A percentile compares a stretch with the other conserved stretches of the same genome.
Evolutionary conservation across 2,329 filamentous ascomycete genomes (phyloP).

Genomic region (Shiraia sp.): DNA sequence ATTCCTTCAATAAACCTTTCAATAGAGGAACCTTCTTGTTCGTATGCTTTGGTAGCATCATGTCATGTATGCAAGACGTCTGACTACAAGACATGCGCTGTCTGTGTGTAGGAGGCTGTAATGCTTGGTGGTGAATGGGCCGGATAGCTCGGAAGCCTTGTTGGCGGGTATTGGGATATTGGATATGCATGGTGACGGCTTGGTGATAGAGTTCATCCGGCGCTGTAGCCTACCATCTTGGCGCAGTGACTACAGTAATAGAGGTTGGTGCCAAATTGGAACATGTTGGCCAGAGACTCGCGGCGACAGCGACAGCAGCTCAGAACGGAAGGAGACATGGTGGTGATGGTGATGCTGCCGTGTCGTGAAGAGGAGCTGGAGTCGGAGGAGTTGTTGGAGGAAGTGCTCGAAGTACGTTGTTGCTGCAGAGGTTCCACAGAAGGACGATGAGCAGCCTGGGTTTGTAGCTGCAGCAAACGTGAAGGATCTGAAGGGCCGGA

Average conservation of each 20-base stretch:
- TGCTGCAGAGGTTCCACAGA: constrained; percentile 31
- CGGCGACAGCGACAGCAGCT: constrained; percentile 44
- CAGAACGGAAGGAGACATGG: constrained; percentile 17
- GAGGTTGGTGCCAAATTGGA: constrained; percentile 44
- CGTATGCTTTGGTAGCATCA: too few species aligned
- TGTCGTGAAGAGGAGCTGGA: constrained; percentile 14
- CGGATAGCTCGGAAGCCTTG: too few species aligned
- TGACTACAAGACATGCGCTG: too few species aligned
- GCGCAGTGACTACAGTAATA: constrained; percentile 49
- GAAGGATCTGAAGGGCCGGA: constrained; percentile 33
- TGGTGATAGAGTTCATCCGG: constrained; percentile 36
- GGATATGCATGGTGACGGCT: too few species aligned
- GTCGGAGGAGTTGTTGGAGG: constrained; percentile 13
- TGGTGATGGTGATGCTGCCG: constrained; percentile 9
- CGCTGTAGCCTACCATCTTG: constrained; percentile 44
- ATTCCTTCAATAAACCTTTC: too few species aligned
- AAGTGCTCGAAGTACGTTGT: constrained; percentile 8
- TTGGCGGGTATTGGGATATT: too few species aligned
- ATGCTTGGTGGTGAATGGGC: too few species aligned
- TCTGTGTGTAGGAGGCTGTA: too few species aligned
- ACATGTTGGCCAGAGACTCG: constrained; percentile 36
- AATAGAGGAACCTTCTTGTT: too few species aligned
- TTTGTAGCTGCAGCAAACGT: constrained; percentile 46
- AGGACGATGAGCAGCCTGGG: constrained; percentile 41
- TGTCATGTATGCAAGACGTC: too few species aligned